phyloP scores from a whole-genome alignment of 306 rosid genomes.

The Lathyrus sativus region DNA sequence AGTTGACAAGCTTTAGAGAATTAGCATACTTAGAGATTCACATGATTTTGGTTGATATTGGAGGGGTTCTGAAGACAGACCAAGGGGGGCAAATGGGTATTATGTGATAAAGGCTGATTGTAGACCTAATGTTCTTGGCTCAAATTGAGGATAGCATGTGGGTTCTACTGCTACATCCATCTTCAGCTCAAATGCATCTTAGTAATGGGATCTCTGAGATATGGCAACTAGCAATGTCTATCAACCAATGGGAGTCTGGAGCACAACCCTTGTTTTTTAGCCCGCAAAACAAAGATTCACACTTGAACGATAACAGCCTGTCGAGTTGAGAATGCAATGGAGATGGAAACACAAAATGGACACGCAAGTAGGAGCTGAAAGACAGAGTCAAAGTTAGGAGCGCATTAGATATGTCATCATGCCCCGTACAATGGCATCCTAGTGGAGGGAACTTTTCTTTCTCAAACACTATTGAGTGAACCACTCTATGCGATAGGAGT shows the following conservation, averaged over 20 bases:
- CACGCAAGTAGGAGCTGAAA: background rate
- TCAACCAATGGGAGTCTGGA: background rate
- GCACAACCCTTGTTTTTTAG: slow-evolving; percentile 3
- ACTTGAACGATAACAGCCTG: background rate
- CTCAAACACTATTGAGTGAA: background rate
- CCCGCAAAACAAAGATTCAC: background rate
- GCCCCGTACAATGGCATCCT: background rate
- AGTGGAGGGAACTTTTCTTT: background rate
- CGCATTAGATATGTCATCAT: background rate
- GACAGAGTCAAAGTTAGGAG: background rate
- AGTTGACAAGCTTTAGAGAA: background rate
- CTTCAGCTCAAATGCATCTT: background rate
- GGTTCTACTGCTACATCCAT: background rate
- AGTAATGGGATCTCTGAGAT: background rate
- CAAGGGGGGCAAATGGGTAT: slow-evolving; percentile 8
- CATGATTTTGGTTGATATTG: background rate
- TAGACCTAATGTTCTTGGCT: background rate
- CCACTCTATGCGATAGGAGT: background rate
- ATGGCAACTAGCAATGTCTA: background rate
- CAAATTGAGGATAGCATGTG: background rate
- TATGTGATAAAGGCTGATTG: background rate
- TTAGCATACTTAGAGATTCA: background rate
- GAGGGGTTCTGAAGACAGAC: background rate
- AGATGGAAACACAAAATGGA: background rate
- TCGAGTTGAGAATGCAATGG: background rate